A percentile compares a stretch with the other conserved stretches of the same genome.
phyloP scores from a whole-genome alignment of 371 early-diverging fungal species.

The Encephalitozoon hellem region DNA sequence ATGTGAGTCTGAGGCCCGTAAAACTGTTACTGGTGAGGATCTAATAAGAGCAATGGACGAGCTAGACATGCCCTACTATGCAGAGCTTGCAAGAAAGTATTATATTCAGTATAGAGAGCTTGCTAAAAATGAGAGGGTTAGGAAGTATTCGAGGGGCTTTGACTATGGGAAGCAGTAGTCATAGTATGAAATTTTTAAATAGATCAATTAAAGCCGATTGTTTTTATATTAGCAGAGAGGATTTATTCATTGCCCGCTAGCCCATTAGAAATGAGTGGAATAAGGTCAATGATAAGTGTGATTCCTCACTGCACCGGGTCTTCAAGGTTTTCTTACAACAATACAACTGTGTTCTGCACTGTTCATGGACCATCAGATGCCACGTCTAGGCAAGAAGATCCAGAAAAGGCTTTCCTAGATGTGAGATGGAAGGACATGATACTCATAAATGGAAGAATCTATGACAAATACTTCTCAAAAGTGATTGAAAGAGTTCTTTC shows the following conservation, averaged over 20 bases:
- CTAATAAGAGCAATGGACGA: slow-evolving; percentile 94
- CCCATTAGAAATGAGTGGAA: background rate
- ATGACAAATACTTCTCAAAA: slow-evolving; percentile 21
- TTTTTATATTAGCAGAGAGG: background rate
- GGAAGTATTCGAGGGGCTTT: slow-evolving; percentile 8
- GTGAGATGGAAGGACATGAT: slow-evolving; percentile 11
- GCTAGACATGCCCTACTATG: slow-evolving; percentile 91
- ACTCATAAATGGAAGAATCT: background rate
- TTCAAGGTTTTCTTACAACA: slow-evolving; percentile 20
- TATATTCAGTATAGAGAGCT: slow-evolving; percentile 74
- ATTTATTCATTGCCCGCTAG: background rate
- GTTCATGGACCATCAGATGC: background rate
- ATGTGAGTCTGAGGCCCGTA: slow-evolving; percentile 72
- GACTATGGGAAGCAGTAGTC: background rate
- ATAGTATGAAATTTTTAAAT: background rate
- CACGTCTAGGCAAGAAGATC: background rate
- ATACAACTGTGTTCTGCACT: slow-evolving; percentile 18
- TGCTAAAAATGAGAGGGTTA: slow-evolving; percentile 9
- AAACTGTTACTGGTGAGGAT: slow-evolving; percentile 98
- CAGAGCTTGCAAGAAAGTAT: slow-evolving; percentile 80
- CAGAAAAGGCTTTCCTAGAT: background rate
- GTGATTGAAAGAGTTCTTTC: slow-evolving; percentile 5
- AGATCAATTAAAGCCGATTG: background rate
- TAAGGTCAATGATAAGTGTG: slow-evolving; percentile 8
- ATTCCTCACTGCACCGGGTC: slow-evolving; percentile 9